Conservation (phyloP, 192 early-diverging fungal species). For the Gamsiella multidivaricata region DNA sequence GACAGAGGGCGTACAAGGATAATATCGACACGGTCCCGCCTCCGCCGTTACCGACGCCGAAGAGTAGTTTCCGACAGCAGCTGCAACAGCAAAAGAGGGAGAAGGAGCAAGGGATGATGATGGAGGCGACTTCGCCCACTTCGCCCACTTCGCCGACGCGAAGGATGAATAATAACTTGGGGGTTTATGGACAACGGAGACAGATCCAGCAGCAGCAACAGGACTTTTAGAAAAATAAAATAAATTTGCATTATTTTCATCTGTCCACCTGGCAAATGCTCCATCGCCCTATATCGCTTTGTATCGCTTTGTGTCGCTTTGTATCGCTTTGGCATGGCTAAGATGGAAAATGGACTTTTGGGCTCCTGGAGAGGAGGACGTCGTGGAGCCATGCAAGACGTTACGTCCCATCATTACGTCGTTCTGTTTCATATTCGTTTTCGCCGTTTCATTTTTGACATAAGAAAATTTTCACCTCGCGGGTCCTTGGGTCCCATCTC, state of each 20-base stretch:
- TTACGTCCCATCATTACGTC: too few relatives aligned
- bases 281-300: too few relatives aligned
- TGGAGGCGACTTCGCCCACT: background rate
- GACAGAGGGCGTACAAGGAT: slow-evolving; percentile 16
- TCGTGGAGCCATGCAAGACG: too few relatives aligned
- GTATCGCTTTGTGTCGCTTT: too few relatives aligned
- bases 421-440: too few relatives aligned
- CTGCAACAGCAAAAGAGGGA: slow-evolving; percentile 2
- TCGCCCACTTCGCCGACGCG: background rate
- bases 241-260: background rate
- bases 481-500: too few relatives aligned
- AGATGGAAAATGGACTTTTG: too few relatives aligned
- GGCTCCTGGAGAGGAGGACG: too few relatives aligned
- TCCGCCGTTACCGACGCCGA: slow-evolving; percentile 23
- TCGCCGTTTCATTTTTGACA: too few relatives aligned
- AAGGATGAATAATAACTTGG: slow-evolving; percentile 12
- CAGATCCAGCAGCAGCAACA: slow-evolving; percentile 20
- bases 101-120: background rate
- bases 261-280: too few relatives aligned
- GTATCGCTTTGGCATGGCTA: too few relatives aligned
- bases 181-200: slow-evolving; percentile 25
- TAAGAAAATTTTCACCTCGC: too few relatives aligned
- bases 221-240: background rate
- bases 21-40: slow-evolving; percentile 15
- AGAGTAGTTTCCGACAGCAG: slow-evolving; percentile 29